Base-by-base conservation (phyloP, 2,329 filamentous ascomycete genomes). In the Penicillium paneum region DNA sequence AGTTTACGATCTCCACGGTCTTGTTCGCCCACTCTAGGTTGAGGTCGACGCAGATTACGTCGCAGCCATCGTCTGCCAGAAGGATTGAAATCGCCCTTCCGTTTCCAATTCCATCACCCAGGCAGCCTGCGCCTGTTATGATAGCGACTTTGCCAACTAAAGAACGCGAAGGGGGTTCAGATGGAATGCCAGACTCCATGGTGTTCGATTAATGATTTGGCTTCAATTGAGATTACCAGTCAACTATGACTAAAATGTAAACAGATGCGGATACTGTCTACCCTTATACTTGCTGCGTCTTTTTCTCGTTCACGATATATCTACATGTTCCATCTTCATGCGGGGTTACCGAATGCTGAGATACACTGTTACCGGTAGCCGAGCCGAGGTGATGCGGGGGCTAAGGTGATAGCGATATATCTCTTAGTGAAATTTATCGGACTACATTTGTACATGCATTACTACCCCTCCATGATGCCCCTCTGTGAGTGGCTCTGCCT, bases 41-140 rank as follows among this genome's bases (percentile, higher is more conserved):
- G 36, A 77, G 63, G 61, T 87, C 84, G 0, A 84, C 71, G 60
- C 83, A 86, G n/a, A 86, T 67, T 3, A 87, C 81, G 5, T 76
- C 70, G 62, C 79, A 81, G 8, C 83, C 83, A 26, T 84, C 83
- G 46, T 81, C 76, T 4, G 83, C 83, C 1, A 87, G 74, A 29
- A 87, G 75, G 41, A 87, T 80, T 2, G 83, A 79, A 51, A 80
- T 79, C 0, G 64, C 64, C 79, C 83, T 34, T 79, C 82, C 83
- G 59, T 86, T 87, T 5, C 83, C 83, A 41, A 86, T 82, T 0
- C 82, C 83, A 38, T 83, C 78, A 29, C 77, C 80, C 24, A 74
- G 70, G 49, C 79, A 80, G 15, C 83, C 82, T 13, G 83, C 83
- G n/a, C 83, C 83, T 0, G 82, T 84, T 28, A 85, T 78, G 49